These are phyloP conservation scores for Claviceps fusiformis DNA, from an alignment of 2,329 filamentous ascomycete species.

Conservation along the genomic window DNA sequence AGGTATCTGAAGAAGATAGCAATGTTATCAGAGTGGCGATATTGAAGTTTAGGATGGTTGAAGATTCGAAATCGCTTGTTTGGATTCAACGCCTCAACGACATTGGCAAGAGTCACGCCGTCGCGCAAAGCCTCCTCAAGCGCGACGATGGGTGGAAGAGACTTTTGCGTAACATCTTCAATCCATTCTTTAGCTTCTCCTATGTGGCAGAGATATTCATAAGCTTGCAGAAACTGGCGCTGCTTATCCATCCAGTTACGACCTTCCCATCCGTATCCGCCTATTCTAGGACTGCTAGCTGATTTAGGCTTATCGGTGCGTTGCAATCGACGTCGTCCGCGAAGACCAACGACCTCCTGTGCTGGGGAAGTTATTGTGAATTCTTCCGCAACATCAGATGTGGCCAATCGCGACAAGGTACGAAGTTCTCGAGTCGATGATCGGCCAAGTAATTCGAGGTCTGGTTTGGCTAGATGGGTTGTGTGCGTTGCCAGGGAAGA, in stretches of 20 bases:
- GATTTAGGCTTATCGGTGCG: conserved; percentile 44
- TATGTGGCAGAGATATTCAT: conserved; percentile 97
- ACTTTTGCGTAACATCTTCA: conserved; percentile 71
- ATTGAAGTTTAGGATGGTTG: conserved; percentile 71
- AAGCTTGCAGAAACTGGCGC: conserved; percentile 87
- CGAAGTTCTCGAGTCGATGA: conserved; percentile 85
- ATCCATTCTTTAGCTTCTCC: conserved; percentile 99
- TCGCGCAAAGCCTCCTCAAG: conserved; percentile 85
- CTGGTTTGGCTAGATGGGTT: conserved; percentile 46
- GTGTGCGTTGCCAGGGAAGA: conserved; percentile 21
- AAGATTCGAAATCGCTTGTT: conserved; percentile 71
- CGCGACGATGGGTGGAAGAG: conserved; percentile 84
- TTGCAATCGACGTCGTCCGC: conserved; percentile 73
- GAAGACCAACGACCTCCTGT: conserved; percentile 77
- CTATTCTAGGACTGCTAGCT: conserved; percentile 31
- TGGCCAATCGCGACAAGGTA: conserved; percentile 70
- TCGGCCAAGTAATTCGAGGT: conserved; percentile 69
- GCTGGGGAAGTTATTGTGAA: conserved; percentile 65
- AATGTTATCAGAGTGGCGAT: conserved; percentile 94
- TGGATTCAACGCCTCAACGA: conserved; percentile 80
- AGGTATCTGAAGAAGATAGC: conserved; percentile 91
- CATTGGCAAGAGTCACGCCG: conserved; percentile 85
- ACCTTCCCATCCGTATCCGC: conserved; percentile 59
- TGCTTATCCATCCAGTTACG: conserved; percentile 99
- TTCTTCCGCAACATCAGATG: conserved; percentile 62